These are phyloP conservation scores for Alternaria atra DNA, from an alignment of 2,329 filamentous ascomycete species.

Conservation along the genomic window DNA sequence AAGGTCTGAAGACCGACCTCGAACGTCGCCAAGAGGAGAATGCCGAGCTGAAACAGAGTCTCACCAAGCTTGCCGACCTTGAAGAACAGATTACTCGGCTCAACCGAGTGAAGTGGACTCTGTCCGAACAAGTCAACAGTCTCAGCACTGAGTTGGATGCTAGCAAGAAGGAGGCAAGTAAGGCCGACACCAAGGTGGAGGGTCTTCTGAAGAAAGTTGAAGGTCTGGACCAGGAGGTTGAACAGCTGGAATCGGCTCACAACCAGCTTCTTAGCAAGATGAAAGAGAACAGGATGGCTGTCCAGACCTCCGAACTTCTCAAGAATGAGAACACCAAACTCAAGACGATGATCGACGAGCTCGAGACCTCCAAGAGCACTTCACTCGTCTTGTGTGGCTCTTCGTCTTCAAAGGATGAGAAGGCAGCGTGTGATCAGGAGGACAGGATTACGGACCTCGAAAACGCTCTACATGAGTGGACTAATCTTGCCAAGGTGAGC, in stretches of 20 bases:
- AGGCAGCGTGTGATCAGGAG: constrained; percentile 12
- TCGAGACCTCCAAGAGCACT: constrained; percentile 5
- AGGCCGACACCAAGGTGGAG: constrained; percentile 10
- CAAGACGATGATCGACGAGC: constrained; percentile 5
- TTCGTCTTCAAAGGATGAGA: not conserved
- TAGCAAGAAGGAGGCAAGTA: constrained; percentile 7
- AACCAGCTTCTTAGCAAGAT: constrained; percentile 22
- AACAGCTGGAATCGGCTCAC: constrained; percentile 18
- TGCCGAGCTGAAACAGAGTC: constrained; percentile 21
- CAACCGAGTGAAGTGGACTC: constrained; percentile 4
- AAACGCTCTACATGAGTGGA: constrained; percentile 28
- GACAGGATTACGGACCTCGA: constrained; percentile 23
- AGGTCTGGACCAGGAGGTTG: constrained; percentile 17
- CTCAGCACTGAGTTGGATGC: constrained; percentile 21
- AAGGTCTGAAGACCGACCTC: constrained; percentile 21
- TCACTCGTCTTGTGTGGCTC: not conserved
- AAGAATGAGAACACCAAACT: constrained; percentile 17
- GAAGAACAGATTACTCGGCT: constrained; percentile 18
- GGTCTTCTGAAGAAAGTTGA: constrained; percentile 19
- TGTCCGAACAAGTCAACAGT: constrained; percentile 16
- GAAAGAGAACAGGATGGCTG: constrained; percentile 10
- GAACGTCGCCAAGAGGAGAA: constrained; percentile 24
- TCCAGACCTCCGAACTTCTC: not conserved
- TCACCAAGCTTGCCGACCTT: constrained; percentile 25
- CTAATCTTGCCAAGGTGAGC: constrained; percentile 25